Evolutionary conservation across 495 filamentous ascomycete genomes (phyloP), one percentile per base, ranked within the genome.

Genomic region (Pyrenula massariospora): DNA sequence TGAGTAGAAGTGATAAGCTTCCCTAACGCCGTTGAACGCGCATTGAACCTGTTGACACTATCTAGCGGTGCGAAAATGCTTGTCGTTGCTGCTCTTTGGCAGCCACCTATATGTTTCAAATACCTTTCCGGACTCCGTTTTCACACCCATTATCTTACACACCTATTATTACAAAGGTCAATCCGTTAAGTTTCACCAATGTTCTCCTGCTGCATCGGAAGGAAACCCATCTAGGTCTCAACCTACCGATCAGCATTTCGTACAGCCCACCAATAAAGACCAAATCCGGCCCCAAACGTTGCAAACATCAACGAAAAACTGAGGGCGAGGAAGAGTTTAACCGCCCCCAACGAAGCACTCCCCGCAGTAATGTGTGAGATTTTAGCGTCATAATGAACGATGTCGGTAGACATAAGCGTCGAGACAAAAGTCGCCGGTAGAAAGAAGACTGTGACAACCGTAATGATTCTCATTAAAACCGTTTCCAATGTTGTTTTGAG

Each of bases 381-480:
- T 22, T 50, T 55, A 24, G 54, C 56, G 15, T 25, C 24, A 25
- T 57, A 68, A 20, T 58, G 53, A 11, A 68, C 12, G n/a, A 68
- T 68, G 54, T 66, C 62, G 1, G 65, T 68, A 53, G 61, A 64
- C 63, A 68, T 66, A 22, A 68, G 57, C 48, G 65, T 68, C 36
- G 71, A 67, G 12, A 75, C 65, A 53, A 74, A 75, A 2, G 71
- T 75, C n/a, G 60, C 70, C 24, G 73, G 73, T 1, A 75, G 62
- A 61, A 69, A 75, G 31, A 74, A 64, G 12, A 75, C 58, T 1
- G 71, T 74, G 12, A 76, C 71, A 1, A 70, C 54, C 0, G 73
- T 73, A 25, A 76, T 74, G 51, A 72, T 65, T 25, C 68, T 59
- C 73, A 74, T 76, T 15, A 57, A 58, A 1, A 64, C 62, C 0